Evolutionary conservation across 768 basidiomycete species (phyloP).

Genomic region (Podaxis sp.): DNA sequence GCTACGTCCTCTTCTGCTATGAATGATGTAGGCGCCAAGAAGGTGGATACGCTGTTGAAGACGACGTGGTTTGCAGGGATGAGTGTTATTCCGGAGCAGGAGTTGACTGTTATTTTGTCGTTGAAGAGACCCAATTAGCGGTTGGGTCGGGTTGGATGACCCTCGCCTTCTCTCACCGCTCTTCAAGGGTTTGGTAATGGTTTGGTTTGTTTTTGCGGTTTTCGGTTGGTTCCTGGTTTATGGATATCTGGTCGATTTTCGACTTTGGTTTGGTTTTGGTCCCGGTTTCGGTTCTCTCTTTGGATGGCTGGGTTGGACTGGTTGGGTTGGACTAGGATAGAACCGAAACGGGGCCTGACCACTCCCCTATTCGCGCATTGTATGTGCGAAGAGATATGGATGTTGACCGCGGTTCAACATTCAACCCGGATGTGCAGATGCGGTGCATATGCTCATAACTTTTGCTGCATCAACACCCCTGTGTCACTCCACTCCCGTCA

Average conservation of each 20-base stretch:
- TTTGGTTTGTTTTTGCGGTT: background rate
- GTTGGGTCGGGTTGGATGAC: background rate
- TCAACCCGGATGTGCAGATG: background rate
- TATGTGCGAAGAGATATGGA: background rate
- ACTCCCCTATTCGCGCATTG: no score
- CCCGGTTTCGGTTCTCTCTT: background rate
- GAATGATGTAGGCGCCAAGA: slow-evolving; percentile 40
- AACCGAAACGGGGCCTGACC: no score
- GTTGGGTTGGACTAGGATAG: no score
- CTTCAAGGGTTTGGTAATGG: background rate
- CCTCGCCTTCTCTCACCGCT: background rate
- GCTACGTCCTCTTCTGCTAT: slow-evolving; percentile 34
- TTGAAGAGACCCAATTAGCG: slow-evolving; percentile 31
- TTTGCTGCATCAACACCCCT: background rate
- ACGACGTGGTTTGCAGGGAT: slow-evolving; percentile 55
- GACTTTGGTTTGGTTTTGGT: background rate
- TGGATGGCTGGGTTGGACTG: no score
- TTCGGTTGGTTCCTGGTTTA: background rate
- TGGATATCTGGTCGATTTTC: background rate
- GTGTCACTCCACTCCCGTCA: background rate
- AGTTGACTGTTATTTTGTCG: slow-evolving; percentile 45
- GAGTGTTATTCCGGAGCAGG: slow-evolving; percentile 33
- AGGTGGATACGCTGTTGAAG: slow-evolving; percentile 47
- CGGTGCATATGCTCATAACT: background rate
- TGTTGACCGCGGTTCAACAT: background rate